Conservation (phyloP, 805 yeast species). For the Metschnikowia santaceciliae region DNA sequence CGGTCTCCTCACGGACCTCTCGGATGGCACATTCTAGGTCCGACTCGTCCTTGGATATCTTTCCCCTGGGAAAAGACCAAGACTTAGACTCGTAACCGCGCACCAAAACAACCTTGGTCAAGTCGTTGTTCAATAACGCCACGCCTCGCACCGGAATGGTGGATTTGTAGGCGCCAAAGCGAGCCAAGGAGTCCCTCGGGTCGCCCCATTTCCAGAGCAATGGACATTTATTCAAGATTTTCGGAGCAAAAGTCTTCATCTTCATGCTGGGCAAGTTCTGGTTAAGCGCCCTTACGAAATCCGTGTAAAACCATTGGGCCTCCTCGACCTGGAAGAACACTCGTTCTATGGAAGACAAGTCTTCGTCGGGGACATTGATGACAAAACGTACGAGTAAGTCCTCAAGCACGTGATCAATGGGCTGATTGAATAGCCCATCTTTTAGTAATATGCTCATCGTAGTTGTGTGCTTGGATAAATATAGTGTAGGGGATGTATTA, state of each 20-base stretch:
- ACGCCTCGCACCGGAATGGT: slow-evolving; percentile 96
- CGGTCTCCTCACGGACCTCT: slow-evolving; percentile 91
- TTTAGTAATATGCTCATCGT: slow-evolving; percentile 58
- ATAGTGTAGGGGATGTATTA: background rate
- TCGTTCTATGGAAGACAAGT: slow-evolving; percentile 72
- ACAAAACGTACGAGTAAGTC: slow-evolving; percentile 88
- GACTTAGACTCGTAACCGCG: slow-evolving; percentile 74
- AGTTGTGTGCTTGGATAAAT: background rate
- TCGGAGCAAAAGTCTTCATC: slow-evolving; percentile 70
- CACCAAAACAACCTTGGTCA: slow-evolving; percentile 72
- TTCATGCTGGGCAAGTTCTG: slow-evolving; percentile 73
- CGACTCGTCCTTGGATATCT: slow-evolving; percentile 87
- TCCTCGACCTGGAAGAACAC: slow-evolving; percentile 93
- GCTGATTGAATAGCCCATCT: slow-evolving; percentile 54
- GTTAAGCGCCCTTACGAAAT: slow-evolving; percentile 68
- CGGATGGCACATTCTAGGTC: slow-evolving; percentile 88
- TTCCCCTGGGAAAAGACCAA: slow-evolving; percentile 98
- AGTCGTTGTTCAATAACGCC: slow-evolving; percentile 68
- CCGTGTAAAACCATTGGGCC: slow-evolving; percentile 97
- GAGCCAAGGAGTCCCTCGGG: slow-evolving; percentile 71
- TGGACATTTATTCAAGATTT: slow-evolving; percentile 66
- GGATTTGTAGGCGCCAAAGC: slow-evolving; percentile 81
- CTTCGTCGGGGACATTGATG: slow-evolving; percentile 89
- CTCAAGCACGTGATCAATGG: slow-evolving; percentile 71
- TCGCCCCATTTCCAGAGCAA: slow-evolving; percentile 81